A percentile compares a stretch with the other conserved stretches of the same genome.
Evolutionary conservation across 805 yeast genomes (phyloP).

Genomic region (Cyberlindnera sargentensis): DNA sequence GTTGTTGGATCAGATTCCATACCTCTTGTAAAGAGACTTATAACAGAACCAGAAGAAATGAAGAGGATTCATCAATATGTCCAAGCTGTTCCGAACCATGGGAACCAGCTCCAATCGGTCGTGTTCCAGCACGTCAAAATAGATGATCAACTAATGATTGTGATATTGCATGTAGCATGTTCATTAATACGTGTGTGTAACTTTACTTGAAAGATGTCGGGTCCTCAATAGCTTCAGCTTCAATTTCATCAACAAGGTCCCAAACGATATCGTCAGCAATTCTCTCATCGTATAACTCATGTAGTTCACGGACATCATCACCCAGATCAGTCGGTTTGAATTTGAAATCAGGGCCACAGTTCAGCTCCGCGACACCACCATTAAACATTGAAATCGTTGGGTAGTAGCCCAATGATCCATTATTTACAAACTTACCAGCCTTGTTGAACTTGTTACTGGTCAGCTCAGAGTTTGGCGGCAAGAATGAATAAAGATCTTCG

Average conservation of each 20-base stretch:
- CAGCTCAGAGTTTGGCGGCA: conserved; percentile 69
- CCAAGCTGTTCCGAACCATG: neutral
- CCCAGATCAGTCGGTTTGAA: conserved; percentile 32
- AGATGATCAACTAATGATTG: neutral
- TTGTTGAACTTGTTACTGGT: conserved; percentile 24
- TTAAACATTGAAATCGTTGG: conserved; percentile 82
- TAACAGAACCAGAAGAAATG: conserved; percentile 24
- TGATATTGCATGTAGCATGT: no score
- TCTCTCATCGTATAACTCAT: conserved; percentile 56
- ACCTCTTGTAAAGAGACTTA: conserved; percentile 38
- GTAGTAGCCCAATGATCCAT: conserved; percentile 83
- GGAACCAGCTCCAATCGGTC: conserved; percentile 13
- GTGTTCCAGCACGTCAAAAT: neutral
- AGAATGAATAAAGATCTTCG: conserved; percentile 60
- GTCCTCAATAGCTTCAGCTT: conserved; percentile 44
- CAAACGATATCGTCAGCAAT: conserved; percentile 76
- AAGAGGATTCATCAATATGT: neutral
- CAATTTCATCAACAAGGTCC: conserved; percentile 83
- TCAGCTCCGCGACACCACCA: conserved; percentile 67
- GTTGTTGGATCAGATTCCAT: conserved; percentile 40
- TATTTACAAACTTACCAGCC: conserved; percentile 49
- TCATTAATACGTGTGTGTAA: no score
- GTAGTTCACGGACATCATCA: conserved; percentile 39
- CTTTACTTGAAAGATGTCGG: conserved; percentile 3
- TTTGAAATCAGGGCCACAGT: conserved; percentile 60